A percentile compares a stretch with the other conserved stretches of the same genome.
Conservation (phyloP, 192 early-diverging fungal genomes). For the Phlyctochytrium bullatum region DNA sequence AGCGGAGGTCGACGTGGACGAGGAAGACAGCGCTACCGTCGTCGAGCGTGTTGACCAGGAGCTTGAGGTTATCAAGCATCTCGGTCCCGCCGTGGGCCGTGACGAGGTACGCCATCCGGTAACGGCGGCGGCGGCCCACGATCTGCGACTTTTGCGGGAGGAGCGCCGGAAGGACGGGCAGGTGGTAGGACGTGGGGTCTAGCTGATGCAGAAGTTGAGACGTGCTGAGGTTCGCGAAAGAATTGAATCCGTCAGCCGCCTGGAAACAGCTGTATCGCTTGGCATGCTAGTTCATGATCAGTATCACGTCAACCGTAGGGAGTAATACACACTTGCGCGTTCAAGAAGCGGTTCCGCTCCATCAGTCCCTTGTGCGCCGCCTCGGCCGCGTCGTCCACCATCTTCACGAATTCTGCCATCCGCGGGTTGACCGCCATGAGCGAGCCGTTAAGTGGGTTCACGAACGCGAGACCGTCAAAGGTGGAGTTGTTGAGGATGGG, state of each 20-base stretch:
- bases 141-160: conserved; percentile 3
- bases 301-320: not conserved
- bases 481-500: conserved; percentile 31
- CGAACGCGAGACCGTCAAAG: conserved; percentile 22
- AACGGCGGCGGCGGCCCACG: conserved; percentile 20
- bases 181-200: conserved; percentile 23
- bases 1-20: conserved; percentile 43
- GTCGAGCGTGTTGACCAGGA: conserved; percentile 37
- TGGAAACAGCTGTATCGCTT: conserved; percentile 38
- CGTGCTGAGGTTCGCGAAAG: conserved; percentile 27
- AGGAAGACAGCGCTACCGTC: conserved; percentile 40
- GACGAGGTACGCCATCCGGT: conserved; percentile 46
- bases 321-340: not conserved
- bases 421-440: conserved; percentile 20
- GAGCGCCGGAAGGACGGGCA: conserved; percentile 15
- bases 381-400: conserved; percentile 36
- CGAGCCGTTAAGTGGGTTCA: not conserved
- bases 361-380: not conserved
- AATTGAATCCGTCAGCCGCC: conserved; percentile 38
- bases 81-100: conserved; percentile 34
- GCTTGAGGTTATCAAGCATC: not conserved
- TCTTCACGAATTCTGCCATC: conserved; percentile 17
- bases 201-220: conserved; percentile 29
- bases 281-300: conserved; percentile 21
- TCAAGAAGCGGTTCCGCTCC: conserved; percentile 5